Base-by-base conservation (phyloP, 306 rosid species). In the Inga leiocalycina region DNA sequence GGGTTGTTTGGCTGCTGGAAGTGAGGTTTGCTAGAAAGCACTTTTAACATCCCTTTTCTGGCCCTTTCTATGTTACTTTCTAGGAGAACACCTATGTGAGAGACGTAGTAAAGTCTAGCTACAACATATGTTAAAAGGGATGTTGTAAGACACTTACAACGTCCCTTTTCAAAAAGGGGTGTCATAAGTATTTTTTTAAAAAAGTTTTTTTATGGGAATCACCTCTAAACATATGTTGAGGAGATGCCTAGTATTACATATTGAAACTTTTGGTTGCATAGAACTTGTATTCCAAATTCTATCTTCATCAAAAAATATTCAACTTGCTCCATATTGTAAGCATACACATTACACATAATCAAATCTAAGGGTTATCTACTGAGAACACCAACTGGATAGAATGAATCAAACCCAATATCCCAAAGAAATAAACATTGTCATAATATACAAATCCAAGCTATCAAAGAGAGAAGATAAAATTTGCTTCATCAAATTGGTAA, bases 121-220 rank as follows among this genome's bases (percentile, higher is more conserved):
- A 2, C 0, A 3, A 32, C 3, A 0, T 32, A 0, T 0, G 0
- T 3, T 32, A 32, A 32, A 32, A 32, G 1, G 34, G 34, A 32
- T 3, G 34, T 32, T 32, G 3, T 32, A 32, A 1, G 34, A 32
- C 34, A 32, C 34, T 32, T 32, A 32, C 34, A 2, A 0, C 0
- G 34, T 32, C 34, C 34, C 0, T 32, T 32, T 32, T 32, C 34
- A 0, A 32, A 32, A 32, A 32, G 3, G 34, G 34, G 3, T 0
- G 1, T 27, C 30, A 1, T 27, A 27, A 27, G 30, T 27, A 27
- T 27, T 27, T 27, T 27, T 27, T 27, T 27, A 27, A 27, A 27
- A 27, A 32, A 27, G 2, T 0, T 32, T 32, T 32, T 32, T 32
- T 2, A 2, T 32, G 0, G 34, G 3, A 32, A 32, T 32, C 3